Base-by-base conservation (phyloP, 257 asterid species). In the Mentha longifolia region DNA sequence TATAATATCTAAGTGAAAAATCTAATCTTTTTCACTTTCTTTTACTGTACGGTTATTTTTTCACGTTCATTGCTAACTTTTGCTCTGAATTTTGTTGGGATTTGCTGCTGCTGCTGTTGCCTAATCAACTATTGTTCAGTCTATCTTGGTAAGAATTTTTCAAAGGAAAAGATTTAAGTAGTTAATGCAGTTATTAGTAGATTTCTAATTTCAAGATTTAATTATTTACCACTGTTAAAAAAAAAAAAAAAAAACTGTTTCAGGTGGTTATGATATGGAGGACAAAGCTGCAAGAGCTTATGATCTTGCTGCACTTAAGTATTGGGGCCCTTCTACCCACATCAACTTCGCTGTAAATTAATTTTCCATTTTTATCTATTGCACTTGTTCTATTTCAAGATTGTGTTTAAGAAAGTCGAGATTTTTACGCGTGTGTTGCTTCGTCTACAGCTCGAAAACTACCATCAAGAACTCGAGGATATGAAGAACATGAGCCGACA, bases 211-310 rank as follows among this genome's bases (percentile, higher is more conserved):
- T 64, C 52, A 37, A 52, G 3, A 68, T 41, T 10, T 54, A n/a
- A n/a, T n/a, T 39, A 50, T 2, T 58, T 30, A 37, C 37, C 16
- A 14, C 1, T 43, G 68, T 28, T 39, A 16, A 22, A 22, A 22
- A 59, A 9, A 22, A 22, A 59, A 9, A 22, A 22, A 22, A 22
- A 22, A 22, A 9, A 9, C 12, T 22, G 28, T 37, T 69, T 11
- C 60, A 93, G 97, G 98, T 17, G 96, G 96, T 13, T 93, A 91
- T 85, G 97, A 93, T 74, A 87, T 86, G 96, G 98, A 93, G 78
- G 98, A 87, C 77, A 93, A 91, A 78, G 98, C 98, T 79, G 98
- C 98, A 6, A 89, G 96, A 79, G 90, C 98, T 0, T 93, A 93
- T 78, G 98, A 93, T 78, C 95, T 83, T 73, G 98, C 98, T 46